Evolutionary conservation across 2,329 filamentous ascomycete genomes (phyloP).

Genomic region (Sporothrix pseudoabietina): DNA sequence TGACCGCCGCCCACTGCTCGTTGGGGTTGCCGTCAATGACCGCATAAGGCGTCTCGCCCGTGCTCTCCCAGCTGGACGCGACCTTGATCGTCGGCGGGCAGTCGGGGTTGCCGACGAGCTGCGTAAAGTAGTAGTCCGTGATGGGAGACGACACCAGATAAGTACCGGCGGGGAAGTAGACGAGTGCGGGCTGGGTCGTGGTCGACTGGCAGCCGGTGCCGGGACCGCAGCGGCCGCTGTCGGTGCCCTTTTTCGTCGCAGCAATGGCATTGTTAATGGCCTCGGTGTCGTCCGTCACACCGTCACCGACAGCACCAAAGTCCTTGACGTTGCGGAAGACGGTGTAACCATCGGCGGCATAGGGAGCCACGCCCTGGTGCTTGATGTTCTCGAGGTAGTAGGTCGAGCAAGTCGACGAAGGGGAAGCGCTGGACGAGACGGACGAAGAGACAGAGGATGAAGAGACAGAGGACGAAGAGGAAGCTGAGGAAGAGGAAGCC

Average conservation of each 20-base stretch:
- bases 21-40: constrained; percentile 50
- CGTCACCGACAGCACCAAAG: constrained; percentile 70
- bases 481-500: neutral
- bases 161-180: constrained; percentile 35
- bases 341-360: constrained; percentile 27
- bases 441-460: neutral
- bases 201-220: constrained; percentile 30
- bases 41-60: constrained; percentile 14
- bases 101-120: constrained; percentile 32
- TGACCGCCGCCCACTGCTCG: constrained; percentile 53
- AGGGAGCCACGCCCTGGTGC: constrained; percentile 33
- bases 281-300: constrained; percentile 70
- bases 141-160: constrained; percentile 33
- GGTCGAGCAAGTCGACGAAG: constrained; percentile 9
- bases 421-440: constrained; percentile 4
- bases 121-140: constrained; percentile 34
- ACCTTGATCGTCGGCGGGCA: constrained; percentile 33
- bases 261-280: constrained; percentile 68
- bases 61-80: neutral
- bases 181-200: constrained; percentile 31
- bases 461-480: neutral
- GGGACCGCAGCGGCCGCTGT: constrained; percentile 28
- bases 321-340: constrained; percentile 36
- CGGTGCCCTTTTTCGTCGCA: constrained; percentile 28
- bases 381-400: constrained; percentile 31